These are phyloP conservation scores for Chaetomium strumarium DNA, from an alignment of 2,329 filamentous ascomycete genomes.

Conservation along the genomic window DNA sequence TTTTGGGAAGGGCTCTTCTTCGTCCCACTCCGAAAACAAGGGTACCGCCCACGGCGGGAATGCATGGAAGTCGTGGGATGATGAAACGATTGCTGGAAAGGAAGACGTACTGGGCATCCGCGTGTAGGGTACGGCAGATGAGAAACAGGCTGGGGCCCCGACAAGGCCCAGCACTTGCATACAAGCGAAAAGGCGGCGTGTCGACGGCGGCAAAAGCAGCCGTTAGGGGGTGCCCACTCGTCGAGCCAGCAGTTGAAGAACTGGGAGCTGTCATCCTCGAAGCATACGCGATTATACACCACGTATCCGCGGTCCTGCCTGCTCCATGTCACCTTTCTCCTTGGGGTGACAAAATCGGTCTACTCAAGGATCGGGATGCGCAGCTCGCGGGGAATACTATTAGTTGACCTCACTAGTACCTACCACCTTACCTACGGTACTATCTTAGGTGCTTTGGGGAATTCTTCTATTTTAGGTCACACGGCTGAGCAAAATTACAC, in stretches of 20 bases:
- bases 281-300: not conserved
- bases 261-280: not conserved
- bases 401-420: too few species aligned
- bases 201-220: constrained; percentile 3
- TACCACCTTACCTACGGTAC: too few species aligned
- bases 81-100: constrained; percentile 5
- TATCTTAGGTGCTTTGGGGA: too few species aligned
- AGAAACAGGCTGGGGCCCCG: constrained; percentile 1
- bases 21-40: not conserved
- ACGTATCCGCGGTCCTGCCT: constrained; percentile 1
- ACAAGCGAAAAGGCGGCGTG: not conserved
- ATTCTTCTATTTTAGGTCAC: too few species aligned
- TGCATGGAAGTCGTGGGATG: not conserved
- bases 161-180: constrained; percentile 4
- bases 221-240: not conserved
- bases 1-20: not conserved
- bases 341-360: constrained; percentile 1
- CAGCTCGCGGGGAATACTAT: constrained; percentile 4
- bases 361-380: constrained; percentile 4
- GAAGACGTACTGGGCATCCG: constrained; percentile 4
- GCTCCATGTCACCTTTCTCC: constrained; percentile 4
- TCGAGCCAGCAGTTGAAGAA: constrained; percentile 2
- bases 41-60: not conserved
- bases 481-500: too few species aligned
- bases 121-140: constrained; percentile 1